These are phyloP conservation scores for Ophiosphaerella herpotricha DNA, from an alignment of 2,329 filamentous ascomycete genomes.

Conservation along the genomic window DNA sequence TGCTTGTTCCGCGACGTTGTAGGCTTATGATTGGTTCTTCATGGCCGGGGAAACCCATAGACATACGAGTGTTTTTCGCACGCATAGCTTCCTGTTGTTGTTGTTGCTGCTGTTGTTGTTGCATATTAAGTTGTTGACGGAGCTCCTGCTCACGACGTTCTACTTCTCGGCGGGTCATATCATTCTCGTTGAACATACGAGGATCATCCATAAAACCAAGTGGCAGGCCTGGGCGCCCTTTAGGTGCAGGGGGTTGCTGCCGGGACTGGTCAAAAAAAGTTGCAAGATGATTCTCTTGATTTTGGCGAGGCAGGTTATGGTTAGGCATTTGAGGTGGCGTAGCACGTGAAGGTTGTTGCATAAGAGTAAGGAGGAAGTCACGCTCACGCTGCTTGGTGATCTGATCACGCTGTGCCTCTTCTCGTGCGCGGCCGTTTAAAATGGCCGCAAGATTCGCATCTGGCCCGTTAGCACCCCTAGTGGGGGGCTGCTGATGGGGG, in stretches of 20 bases:
- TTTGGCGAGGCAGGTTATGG: slow-evolving; percentile 43
- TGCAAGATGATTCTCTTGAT: slow-evolving; percentile 37
- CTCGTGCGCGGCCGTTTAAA: slow-evolving; percentile 46
- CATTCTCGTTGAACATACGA: slow-evolving; percentile 38
- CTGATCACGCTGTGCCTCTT: slow-evolving; percentile 44
- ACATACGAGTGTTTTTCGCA: slow-evolving; percentile 35
- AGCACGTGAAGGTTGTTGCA: slow-evolving; percentile 62
- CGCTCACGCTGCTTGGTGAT: slow-evolving; percentile 64
- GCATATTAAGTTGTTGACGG: slow-evolving; percentile 30
- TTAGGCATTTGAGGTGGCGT: slow-evolving; percentile 41
- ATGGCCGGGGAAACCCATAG: slow-evolving; percentile 38
- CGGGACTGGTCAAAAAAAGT: slow-evolving; percentile 41
- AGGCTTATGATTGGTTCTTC: slow-evolving; percentile 41
- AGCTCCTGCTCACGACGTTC: slow-evolving; percentile 38
- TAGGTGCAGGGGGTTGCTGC: slow-evolving; percentile 42
- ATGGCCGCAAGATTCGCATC: slow-evolving; percentile 42
- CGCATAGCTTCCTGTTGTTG: slow-evolving; percentile 45
- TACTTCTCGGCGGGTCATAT: slow-evolving; percentile 39
- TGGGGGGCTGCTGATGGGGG: slow-evolving; percentile 35
- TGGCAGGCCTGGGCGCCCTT: slow-evolving; percentile 43
- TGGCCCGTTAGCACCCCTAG: slow-evolving; percentile 36
- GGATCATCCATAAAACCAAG: slow-evolving; percentile 46
- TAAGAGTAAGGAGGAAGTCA: slow-evolving; percentile 85
- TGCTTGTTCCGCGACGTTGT: slow-evolving; percentile 45
- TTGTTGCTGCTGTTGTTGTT: slow-evolving; percentile 37